These are phyloP conservation scores for Chaetothyriales sp. DNA, from an alignment of 2,329 filamentous ascomycete genomes.

Conservation along the genomic window DNA sequence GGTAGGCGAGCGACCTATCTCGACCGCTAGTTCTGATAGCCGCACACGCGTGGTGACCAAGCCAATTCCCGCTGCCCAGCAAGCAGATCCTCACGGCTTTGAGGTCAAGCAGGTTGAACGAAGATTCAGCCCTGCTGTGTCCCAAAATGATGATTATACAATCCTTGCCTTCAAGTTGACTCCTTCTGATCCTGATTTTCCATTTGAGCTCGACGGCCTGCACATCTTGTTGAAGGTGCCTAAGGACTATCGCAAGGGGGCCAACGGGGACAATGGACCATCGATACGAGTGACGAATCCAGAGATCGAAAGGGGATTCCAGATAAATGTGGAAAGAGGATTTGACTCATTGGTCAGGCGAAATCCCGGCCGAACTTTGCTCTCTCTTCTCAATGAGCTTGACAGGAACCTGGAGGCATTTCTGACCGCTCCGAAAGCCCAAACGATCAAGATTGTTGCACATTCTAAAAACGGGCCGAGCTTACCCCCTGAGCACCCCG, in stretches of 20 bases:
- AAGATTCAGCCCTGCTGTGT: constrained; percentile 45
- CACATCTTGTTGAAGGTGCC: constrained; percentile 57
- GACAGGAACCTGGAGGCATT: constrained; percentile 60
- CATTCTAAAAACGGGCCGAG: constrained; percentile 38
- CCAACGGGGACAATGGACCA: constrained; percentile 34
- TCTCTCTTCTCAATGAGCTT: constrained; percentile 54
- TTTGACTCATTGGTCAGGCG: constrained; percentile 53
- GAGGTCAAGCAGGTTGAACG: constrained; percentile 60
- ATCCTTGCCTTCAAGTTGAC: constrained; percentile 50
- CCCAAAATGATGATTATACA: constrained; percentile 36
- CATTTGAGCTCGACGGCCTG: constrained; percentile 57
- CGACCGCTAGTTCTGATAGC: constrained; percentile 3
- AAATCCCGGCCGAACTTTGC: constrained; percentile 42
- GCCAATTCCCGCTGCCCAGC: constrained; percentile 52
- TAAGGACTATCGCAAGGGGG: constrained; percentile 43
- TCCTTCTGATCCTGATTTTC: constrained; percentile 73
- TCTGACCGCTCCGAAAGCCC: constrained; percentile 54
- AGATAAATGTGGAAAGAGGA: constrained; percentile 62
- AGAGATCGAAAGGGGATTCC: constrained; percentile 57
- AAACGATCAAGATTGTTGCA: constrained; percentile 56
- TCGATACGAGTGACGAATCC: constrained; percentile 52
- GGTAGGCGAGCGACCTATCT: neutral
- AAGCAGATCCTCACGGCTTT: constrained; percentile 56
- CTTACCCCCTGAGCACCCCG: neutral
- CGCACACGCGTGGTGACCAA: constrained; percentile 38